Evolutionary conservation across 352 stramenopile genomes (phyloP).

Genomic region (Globisporangium apiculatum): DNA sequence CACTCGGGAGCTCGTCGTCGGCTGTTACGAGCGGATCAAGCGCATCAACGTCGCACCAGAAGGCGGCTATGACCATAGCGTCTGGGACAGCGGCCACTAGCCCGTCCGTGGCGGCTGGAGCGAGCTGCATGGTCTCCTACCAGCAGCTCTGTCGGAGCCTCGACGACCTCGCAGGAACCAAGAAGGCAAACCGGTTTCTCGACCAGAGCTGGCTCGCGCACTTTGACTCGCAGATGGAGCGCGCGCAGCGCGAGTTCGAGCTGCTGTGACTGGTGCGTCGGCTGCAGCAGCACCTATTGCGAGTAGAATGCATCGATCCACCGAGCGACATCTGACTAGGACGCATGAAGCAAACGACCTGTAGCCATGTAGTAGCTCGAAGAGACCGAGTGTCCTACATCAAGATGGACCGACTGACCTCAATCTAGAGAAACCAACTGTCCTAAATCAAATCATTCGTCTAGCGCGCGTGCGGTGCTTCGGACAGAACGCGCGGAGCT

Average conservation of each 20-base stretch:
- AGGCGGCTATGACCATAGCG: too few species aligned
- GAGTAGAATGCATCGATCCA: too few species aligned
- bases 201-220: slow-evolving; percentile 72
- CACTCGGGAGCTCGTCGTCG: slow-evolving; percentile 8
- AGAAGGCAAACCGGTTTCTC: slow-evolving; percentile 72
- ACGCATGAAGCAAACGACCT: not conserved
- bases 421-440: not conserved
- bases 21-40: not conserved
- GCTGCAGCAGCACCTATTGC: too few species aligned
- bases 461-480: slow-evolving; percentile 45
- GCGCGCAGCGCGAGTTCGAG: slow-evolving; percentile 60
- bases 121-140: slow-evolving; percentile 23
- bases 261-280: slow-evolving; percentile 27
- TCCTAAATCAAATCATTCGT: not conserved
- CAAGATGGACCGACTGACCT: not conserved
- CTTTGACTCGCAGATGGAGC: slow-evolving; percentile 78
- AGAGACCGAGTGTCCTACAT: not conserved
- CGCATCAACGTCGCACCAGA: too few species aligned
- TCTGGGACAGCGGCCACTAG: not conserved
- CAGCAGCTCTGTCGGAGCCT: slow-evolving; percentile 44
- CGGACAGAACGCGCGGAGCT: slow-evolving; percentile 75
- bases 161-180: slow-evolving; percentile 56
- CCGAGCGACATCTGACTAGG: too few species aligned
- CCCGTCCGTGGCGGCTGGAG: not conserved
- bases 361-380: not conserved